phyloP scores from a whole-genome alignment of 495 filamentous ascomycete genomes.

The Xylaria acuta region DNA sequence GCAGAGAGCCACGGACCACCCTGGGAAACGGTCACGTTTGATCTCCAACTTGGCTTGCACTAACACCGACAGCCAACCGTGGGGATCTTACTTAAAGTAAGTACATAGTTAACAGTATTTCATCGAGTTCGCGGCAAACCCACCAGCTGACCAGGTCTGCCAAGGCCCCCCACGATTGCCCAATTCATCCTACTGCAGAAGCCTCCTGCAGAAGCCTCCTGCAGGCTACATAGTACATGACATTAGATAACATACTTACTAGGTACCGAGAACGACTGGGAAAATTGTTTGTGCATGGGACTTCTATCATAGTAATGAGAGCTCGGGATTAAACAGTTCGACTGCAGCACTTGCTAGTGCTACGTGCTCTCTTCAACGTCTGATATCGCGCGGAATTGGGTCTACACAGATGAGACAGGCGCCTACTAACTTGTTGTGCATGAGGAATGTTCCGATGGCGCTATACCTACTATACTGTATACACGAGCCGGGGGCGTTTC shows the following conservation, averaged over 20 bases:
- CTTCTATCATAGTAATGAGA: too few species aligned
- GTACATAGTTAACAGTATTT: background rate
- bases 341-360: background rate
- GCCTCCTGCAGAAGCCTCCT: constrained; percentile 23
- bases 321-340: background rate
- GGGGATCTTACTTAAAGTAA: background rate
- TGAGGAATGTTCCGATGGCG: constrained; percentile 6
- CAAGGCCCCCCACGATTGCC: constrained; percentile 10
- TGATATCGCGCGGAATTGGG: background rate
- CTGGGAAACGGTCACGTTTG: constrained; percentile 12
- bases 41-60: constrained; percentile 17
- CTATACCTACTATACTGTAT: background rate
- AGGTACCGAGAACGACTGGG: background rate
- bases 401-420: background rate
- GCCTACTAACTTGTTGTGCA: background rate
- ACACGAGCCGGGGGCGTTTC: background rate
- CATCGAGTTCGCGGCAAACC: background rate
- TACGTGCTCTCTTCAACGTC: background rate
- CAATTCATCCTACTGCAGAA: constrained; percentile 22
- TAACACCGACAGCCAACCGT: constrained; percentile 10
- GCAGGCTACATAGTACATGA: constrained; percentile 12
- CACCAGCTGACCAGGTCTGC: constrained; percentile 2
- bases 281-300: background rate
- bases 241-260: too few species aligned
- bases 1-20: background rate